Base-by-base conservation (phyloP, 164 flowering plant species). In the Berberis vulgaris region DNA sequence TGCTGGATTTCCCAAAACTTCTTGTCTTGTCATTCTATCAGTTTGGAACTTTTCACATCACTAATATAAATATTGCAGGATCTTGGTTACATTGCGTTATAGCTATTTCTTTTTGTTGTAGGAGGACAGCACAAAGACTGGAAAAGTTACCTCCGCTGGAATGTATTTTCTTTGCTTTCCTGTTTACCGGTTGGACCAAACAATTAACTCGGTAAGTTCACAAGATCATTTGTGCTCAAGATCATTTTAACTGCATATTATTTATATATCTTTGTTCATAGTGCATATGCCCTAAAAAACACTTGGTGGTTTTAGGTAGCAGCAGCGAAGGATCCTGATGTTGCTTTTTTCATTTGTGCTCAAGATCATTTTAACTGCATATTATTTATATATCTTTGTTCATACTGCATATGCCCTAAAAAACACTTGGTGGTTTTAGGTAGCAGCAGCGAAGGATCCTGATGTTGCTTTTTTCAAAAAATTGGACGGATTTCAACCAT, bases 401-500 rank as follows among this genome's bases (percentile, higher is more conserved):
- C 38, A 49, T 43, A 61, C 56, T 67, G 12, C 5, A n/a, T 5
- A 11, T 54, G 40, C 6, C 45, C 67, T 49, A 47, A n/a, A 12
- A 7, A 60, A 66, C 26, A 26, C 64, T 26, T 62, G 39, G 13
- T 68, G 65, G 63, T 41, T 71, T 49, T 73, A 95, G 97, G 62
- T 80, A 73, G 83, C 89, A 68, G 82, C 86, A 65, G 85, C 87
- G 42, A 95, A 89, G 70, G 99, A 95, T 78, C 90, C 91, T 41
- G 97, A 91, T 68, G 70, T 91, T 57, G 89, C 94, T 62, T 91
- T 94, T 77, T 94, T 94, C 73, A 94, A 87, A 71, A 85, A 85
- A 63, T 73, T 94, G 72, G 94, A 91, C 81, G 93, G 96, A 39
- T 91, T 95, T 79, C 96, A 85, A 74, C 97, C 88, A 41, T 95